A percentile compares a stretch with the other conserved stretches of the same genome.
Conservation (phyloP, 495 filamentous ascomycete genomes). For the Penicillium pulvis region DNA sequence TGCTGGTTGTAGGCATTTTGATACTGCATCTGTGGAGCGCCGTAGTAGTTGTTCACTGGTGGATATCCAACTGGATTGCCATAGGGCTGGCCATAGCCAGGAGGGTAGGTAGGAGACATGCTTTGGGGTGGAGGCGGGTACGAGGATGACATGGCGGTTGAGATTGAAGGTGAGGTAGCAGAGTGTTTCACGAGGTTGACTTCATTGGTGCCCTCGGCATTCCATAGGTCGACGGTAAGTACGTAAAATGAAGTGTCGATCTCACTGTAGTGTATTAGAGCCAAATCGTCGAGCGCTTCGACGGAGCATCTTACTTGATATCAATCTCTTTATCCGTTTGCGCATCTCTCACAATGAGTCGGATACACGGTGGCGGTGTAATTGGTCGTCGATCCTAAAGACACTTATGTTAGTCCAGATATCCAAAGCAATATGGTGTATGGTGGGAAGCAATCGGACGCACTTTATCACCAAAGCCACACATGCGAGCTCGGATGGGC, state of each 20-base stretch:
- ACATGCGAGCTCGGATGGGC: conserved; percentile 94
- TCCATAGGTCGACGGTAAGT: conserved; percentile 91
- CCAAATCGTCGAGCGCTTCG: background rate
- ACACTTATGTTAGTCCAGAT: conserved; percentile 19
- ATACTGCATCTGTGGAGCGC: conserved; percentile 39
- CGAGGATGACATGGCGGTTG: conserved; percentile 74
- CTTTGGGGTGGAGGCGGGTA: conserved; percentile 64
- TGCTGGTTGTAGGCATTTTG: conserved; percentile 47
- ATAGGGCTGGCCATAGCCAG: conserved; percentile 27
- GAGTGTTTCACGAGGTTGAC: conserved; percentile 93
- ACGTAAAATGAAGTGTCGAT: conserved; percentile 90
- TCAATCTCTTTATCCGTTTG: conserved; percentile 84
- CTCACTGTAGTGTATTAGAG: conserved; percentile 49
- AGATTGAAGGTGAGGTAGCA: conserved; percentile 85
- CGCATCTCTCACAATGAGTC: conserved; percentile 78
- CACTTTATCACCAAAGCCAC: conserved; percentile 98
- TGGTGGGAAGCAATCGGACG: conserved; percentile 12
- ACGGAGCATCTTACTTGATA: conserved; percentile 62
- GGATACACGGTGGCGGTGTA: conserved; percentile 91
- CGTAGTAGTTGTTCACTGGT: conserved; percentile 46
- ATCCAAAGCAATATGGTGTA: background rate
- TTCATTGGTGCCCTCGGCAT: conserved; percentile 77
- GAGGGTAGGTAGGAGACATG: conserved; percentile 40
- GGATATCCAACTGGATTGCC: conserved; percentile 39
- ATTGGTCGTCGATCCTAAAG: conserved; percentile 89